Percentiles rank a stretch among this genome's conserved stretches.
These are phyloP conservation scores for Stromatinia cepivora DNA, from an alignment of 2,329 filamentous ascomycete species.

Conservation along the genomic window DNA sequence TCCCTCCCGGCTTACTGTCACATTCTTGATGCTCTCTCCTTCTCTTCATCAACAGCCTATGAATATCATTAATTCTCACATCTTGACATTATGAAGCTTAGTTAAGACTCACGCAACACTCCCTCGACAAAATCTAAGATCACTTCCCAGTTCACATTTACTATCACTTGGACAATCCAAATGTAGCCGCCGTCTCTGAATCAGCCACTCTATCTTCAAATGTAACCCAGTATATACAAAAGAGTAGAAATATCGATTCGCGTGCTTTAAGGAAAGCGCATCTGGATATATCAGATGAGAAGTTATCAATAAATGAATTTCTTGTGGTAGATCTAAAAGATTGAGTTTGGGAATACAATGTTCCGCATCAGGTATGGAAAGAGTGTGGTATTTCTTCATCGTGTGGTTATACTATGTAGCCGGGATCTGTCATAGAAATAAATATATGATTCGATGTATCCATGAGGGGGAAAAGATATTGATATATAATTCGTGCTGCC, in stretches of 20 bases:
- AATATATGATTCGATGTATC: neutral
- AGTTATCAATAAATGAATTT: slow-evolving; percentile 66
- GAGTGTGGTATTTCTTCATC: neutral
- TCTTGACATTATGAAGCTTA: neutral
- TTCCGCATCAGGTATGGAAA: neutral
- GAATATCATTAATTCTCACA: neutral
- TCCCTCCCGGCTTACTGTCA: slow-evolving; percentile 43
- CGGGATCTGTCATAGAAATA: neutral
- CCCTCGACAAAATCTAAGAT: slow-evolving; percentile 60
- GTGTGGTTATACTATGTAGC: neutral
- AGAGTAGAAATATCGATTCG: slow-evolving; percentile 60
- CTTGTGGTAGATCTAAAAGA: slow-evolving; percentile 53
- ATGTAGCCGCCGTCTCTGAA: slow-evolving; percentile 61
- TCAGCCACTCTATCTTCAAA: slow-evolving; percentile 68
- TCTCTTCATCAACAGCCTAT: slow-evolving; percentile 57
- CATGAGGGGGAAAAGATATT: neutral
- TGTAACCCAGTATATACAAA: slow-evolving; percentile 65
- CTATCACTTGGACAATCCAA: slow-evolving; percentile 64
- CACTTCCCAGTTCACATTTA: slow-evolving; percentile 59
- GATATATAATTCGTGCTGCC: neutral
- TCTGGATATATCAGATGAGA: slow-evolving; percentile 66
- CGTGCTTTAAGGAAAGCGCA: slow-evolving; percentile 69
- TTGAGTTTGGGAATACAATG: neutral
- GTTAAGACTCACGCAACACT: slow-evolving; percentile 53
- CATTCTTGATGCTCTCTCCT: slow-evolving; percentile 62